These are phyloP conservation scores for Scytalidium sp. DNA, from an alignment of 2,329 filamentous ascomycete genomes.

Conservation along the genomic window DNA sequence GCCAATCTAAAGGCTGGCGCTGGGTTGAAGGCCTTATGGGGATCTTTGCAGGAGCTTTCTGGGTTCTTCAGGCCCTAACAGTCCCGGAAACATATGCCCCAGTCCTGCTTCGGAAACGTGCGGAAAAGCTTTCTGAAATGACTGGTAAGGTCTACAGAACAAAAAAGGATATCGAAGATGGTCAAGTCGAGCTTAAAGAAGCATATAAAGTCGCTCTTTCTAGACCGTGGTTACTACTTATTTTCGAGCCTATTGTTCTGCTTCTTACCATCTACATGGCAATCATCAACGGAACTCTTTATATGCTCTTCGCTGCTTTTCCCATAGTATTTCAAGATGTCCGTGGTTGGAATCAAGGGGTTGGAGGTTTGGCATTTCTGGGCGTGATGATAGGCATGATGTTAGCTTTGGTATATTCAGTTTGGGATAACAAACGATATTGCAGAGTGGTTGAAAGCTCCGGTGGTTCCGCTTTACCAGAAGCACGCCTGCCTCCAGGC, in stretches of 20 bases:
- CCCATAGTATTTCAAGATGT: slow-evolving; percentile 61
- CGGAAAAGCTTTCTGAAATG: slow-evolving; percentile 42
- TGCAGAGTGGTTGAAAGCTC: slow-evolving; percentile 36
- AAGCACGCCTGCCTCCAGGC: slow-evolving; percentile 60
- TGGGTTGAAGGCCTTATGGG: slow-evolving; percentile 63
- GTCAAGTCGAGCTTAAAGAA: slow-evolving; percentile 37
- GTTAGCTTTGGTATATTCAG: slow-evolving; percentile 50
- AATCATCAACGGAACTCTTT: slow-evolving; percentile 51
- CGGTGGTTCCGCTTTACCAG: slow-evolving; percentile 58
- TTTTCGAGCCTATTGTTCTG: slow-evolving; percentile 66
- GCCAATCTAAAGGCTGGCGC: slow-evolving; percentile 60
- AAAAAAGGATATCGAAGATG: slow-evolving; percentile 43
- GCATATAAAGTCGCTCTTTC: slow-evolving; percentile 54
- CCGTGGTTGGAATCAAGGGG: slow-evolving; percentile 55
- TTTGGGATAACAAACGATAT: slow-evolving; percentile 53
- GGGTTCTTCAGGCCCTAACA: slow-evolving; percentile 46
- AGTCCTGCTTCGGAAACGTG: slow-evolving; percentile 49
- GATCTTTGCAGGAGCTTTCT: slow-evolving; percentile 59
- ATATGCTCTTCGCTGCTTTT: slow-evolving; percentile 56
- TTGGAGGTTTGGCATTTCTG: slow-evolving; percentile 63
- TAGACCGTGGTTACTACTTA: slow-evolving; percentile 66
- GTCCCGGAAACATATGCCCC: slow-evolving; percentile 60
- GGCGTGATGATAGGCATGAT: slow-evolving; percentile 67
- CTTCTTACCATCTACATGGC: slow-evolving; percentile 65
- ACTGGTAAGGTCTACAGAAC: slow-evolving; percentile 56